Evolutionary conservation across 2,329 filamentous ascomycete genomes (phyloP).

Genomic region (Raffaelea deltoideospora): DNA sequence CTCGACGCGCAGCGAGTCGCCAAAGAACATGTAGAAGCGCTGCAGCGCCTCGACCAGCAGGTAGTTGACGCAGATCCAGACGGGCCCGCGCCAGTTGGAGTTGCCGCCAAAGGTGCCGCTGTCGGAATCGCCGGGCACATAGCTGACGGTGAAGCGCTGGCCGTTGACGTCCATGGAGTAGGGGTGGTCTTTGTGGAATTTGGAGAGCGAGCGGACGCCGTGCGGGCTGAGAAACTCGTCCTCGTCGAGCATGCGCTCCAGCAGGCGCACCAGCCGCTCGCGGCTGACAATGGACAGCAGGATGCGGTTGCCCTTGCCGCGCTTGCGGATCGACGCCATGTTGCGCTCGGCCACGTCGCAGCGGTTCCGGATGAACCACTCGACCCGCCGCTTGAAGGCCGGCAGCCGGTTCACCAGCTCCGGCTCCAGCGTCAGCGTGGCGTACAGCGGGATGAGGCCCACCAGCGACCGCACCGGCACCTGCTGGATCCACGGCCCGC

Average conservation of each 20-base stretch:
- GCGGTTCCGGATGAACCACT: constrained; percentile 88
- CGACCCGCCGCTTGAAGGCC: constrained; percentile 78
- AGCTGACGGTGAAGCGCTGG: constrained; percentile 73
- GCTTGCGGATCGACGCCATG: constrained; percentile 81
- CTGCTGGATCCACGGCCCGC: constrained; percentile 84
- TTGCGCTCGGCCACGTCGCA: constrained; percentile 82
- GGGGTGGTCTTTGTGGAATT: constrained; percentile 77
- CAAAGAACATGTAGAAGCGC: constrained; percentile 92
- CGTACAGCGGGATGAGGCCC: constrained; percentile 84
- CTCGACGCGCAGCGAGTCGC: constrained; percentile 74
- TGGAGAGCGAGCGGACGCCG: constrained; percentile 83
- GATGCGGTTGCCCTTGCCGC: constrained; percentile 80
- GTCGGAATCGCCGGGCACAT: constrained; percentile 91
- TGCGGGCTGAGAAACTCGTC: constrained; percentile 83
- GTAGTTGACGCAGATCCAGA: constrained; percentile 95
- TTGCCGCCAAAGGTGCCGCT: constrained; percentile 91
- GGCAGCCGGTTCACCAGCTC: constrained; percentile 86
- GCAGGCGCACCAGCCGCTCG: constrained; percentile 76
- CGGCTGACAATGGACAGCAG: constrained; percentile 84
- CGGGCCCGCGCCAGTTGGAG: constrained; percentile 93
- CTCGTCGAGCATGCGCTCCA: constrained; percentile 85
- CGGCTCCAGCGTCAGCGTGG: constrained; percentile 81
- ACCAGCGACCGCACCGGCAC: constrained; percentile 85
- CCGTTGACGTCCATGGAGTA: constrained; percentile 94
- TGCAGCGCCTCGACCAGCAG: constrained; percentile 87